Evolutionary conservation across 495 filamentous ascomycete genomes (phyloP), one percentile per base, ranked within the genome.

Genomic region (Talaromyces thailandensis): DNA sequence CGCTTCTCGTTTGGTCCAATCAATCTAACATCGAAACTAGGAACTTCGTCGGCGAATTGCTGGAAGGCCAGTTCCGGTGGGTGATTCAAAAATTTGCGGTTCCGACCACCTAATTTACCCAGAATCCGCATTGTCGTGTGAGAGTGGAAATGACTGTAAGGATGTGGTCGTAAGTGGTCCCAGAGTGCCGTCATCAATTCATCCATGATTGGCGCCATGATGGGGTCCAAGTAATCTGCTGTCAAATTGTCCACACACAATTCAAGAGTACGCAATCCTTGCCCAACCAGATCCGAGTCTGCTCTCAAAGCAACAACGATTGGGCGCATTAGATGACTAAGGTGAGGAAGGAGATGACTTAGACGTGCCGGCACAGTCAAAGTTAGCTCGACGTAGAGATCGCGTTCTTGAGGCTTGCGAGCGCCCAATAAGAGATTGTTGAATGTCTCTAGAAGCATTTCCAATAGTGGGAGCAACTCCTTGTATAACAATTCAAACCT

Each of bases 121-220:
- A 99, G 81, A 58, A 99, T 99, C n/a, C 95, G 81, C 85, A 98
- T 95, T 0, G 95, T 98, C 0, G 94, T 98, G 69, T 99, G 95
- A 1, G 95, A 87, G 70, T 96, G 92, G 70, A 96, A 95, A 68
- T 99, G 95, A 66, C 89, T 96, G 69, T 98, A 96, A 0, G 94
- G 93, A 58, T 89, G 85, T 3, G 95, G 95, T 64, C 86, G 88
- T 32, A 99, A 80, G 69, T 98, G 95, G 62, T 96, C 91, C 83
- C 93, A 98, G 7, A 99, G 81, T 4, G 92, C 93, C 48, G 91
- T 91, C 93, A 98, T 98, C 59, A 99, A 75, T 64, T 99, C 95
- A 66, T 98, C 94, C 74, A 99, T 97, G 51, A 96, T 94, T 2
- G 95, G 95, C 6, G 92, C 91, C 94, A 99, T 99, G 61, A 99